A percentile compares a stretch with the other conserved stretches of the same genome.
phyloP scores from a whole-genome alignment of 352 stramenopile species.

The Phytophthora cactorum region DNA sequence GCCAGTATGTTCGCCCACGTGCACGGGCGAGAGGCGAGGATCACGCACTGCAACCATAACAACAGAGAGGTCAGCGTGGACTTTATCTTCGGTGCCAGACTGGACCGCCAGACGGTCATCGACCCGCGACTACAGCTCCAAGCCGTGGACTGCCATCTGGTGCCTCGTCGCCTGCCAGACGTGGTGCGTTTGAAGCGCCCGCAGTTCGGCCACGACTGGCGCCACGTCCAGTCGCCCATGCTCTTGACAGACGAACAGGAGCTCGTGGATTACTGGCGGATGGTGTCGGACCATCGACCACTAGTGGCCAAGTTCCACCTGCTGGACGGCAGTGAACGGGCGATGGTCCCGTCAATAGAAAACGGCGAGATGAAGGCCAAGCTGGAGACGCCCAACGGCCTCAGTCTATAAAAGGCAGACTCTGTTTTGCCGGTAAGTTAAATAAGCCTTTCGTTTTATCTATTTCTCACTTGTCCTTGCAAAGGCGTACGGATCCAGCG shows the following conservation, averaged over 20 bases:
- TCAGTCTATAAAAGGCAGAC: slow-evolving; percentile 28
- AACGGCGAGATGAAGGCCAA: slow-evolving; percentile 28
- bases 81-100: slow-evolving; percentile 81
- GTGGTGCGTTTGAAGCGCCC: slow-evolving; percentile 75
- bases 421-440: slow-evolving; percentile 35
- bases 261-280: slow-evolving; percentile 84
- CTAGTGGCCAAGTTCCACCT: slow-evolving; percentile 73
- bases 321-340: slow-evolving; percentile 22
- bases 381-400: slow-evolving; percentile 30
- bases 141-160: slow-evolving; percentile 62
- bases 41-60: slow-evolving; percentile 91
- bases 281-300: slow-evolving; percentile 82
- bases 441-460: slow-evolving; percentile 22
- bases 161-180: slow-evolving; percentile 69
- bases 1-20: slow-evolving; percentile 75
- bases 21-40: slow-evolving; percentile 79
- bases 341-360: slow-evolving; percentile 23
- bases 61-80: slow-evolving; percentile 88
- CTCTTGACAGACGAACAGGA: slow-evolving; percentile 58
- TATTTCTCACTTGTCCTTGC: slow-evolving; percentile 15
- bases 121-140: slow-evolving; percentile 52
- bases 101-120: slow-evolving; percentile 27
- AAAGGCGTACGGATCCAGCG: slow-evolving; percentile 34
- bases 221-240: slow-evolving; percentile 46
- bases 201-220: slow-evolving; percentile 78